Evolutionary conservation across 148 eudicot genomes (phyloP), one percentile per base, ranked within the genome.

Genomic region (Vaccinium darrowii): DNA sequence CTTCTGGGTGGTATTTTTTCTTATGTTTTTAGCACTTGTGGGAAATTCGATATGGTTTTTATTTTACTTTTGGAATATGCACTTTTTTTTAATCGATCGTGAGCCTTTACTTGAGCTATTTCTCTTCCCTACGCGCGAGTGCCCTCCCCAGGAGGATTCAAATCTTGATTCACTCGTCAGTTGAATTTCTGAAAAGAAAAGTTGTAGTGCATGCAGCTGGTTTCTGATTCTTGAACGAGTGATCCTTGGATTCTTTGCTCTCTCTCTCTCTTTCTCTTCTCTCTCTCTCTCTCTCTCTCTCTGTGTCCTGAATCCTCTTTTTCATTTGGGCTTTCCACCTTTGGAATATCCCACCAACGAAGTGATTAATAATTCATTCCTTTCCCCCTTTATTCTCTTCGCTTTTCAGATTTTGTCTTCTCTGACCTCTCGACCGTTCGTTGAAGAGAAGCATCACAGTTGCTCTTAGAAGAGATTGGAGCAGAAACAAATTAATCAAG

Each of bases 291-390:
- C 39, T 36, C 39, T 36, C 39, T 36, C 39, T 36, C 4, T 36
- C 4, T 36, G 4, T 23, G 16, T 47, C 81, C 81, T 50, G 36
- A 9, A n/a, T 54, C 15, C 63, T 47, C 6, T 43, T 63, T 81
- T 23, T 63, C 53, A 63, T 58, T 47, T 62, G 53, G 39, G 57
- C n/a, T 81, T 62, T 49, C 16, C 72, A 19, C 25, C 21, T 16
- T 43, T 62, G 49, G 75, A 81, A 62, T 81, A 30, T 81, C 83
- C 83, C 39, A n/a, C 56, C 75, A 7, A 65, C 25, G 39, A 43
- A 81, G 73, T 81, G 72, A 8, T 63, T 11, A 81, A 36, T 14
- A 58, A 30, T 80, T 47, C 9, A n/a, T n/a, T 63, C 63, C 8
- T 63, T 62, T 5, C 15, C 21, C 14, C 21, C 75, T 63, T 81